A percentile compares a stretch with the other conserved stretches of the same genome.
Evolutionary conservation across 202 grass and related monocot genomes (phyloP).

Genomic region (Setaria italica): DNA sequence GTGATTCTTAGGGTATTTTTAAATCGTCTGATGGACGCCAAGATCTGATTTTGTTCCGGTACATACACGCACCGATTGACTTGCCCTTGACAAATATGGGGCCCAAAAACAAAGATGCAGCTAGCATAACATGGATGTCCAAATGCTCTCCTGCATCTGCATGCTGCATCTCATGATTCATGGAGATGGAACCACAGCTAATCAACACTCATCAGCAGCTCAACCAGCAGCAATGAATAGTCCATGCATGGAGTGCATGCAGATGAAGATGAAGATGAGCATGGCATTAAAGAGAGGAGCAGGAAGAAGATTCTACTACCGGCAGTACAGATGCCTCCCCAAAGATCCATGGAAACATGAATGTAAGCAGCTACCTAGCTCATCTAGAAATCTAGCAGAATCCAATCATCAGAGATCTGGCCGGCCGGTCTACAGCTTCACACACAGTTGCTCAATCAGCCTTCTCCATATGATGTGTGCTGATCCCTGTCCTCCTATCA

Average conservation of each 20-base stretch:
- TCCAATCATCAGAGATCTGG: conserved; percentile 61
- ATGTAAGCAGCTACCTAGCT: background rate
- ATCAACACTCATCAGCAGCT: background rate
- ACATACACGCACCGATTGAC: background rate
- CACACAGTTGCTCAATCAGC: conserved; percentile 40
- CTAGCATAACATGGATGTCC: too few species aligned
- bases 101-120: background rate
- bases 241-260: background rate
- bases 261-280: background rate
- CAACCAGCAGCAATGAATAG: conserved; percentile 29
- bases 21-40: conserved; percentile 16
- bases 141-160: background rate
- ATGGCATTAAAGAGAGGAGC: conserved; percentile 16
- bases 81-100: conserved; percentile 12
- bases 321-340: background rate
- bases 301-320: conserved; percentile 28
- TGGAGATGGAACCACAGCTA: background rate
- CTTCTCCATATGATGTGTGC: conserved; percentile 39
- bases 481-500: conserved; percentile 65
- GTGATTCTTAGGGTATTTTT: conserved; percentile 24
- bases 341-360: conserved; percentile 12
- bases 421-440: conserved; percentile 54
- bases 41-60: background rate
- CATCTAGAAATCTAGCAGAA: conserved; percentile 14
- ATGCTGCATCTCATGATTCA: background rate